Evolutionary conservation across 2,329 filamentous ascomycete species (phyloP).

Genomic region (Cryphonectria nitschkei): DNA sequence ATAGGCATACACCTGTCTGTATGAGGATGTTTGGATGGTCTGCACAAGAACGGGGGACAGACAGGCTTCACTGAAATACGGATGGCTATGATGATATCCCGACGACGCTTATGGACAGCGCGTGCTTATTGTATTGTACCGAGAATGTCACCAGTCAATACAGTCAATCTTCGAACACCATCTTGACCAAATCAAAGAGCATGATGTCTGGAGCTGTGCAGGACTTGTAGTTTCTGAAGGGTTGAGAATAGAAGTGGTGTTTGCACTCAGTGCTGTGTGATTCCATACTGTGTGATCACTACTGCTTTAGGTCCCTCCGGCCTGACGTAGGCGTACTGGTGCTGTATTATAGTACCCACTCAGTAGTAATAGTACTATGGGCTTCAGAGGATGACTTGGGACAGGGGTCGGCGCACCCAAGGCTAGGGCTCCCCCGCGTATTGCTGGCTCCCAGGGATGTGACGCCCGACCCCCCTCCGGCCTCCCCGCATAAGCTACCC

Average conservation of each 20-base stretch:
- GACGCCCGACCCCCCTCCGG: no score
- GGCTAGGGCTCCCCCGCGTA: background rate
- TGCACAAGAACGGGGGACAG: background rate
- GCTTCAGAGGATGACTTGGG: background rate
- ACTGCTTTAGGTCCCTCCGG: background rate
- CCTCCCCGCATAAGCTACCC: slow-evolving; percentile 12
- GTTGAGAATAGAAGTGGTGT: background rate
- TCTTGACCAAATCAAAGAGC: background rate
- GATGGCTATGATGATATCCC: slow-evolving; percentile 28
- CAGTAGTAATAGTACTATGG: background rate
- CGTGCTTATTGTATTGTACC: slow-evolving; percentile 13
- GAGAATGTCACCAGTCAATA: slow-evolving; percentile 3
- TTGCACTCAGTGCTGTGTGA: no score
- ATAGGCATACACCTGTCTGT: background rate
- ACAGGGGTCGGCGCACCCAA: background rate
- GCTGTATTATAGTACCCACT: background rate
- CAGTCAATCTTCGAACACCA: background rate
- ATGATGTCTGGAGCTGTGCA: background rate
- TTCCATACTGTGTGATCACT: background rate
- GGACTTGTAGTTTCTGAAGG: background rate
- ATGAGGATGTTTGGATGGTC: background rate
- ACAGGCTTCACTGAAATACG: slow-evolving; percentile 14
- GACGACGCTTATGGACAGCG: slow-evolving; percentile 24
- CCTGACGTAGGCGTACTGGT: slow-evolving; percentile 10
- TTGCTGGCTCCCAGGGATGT: slow-evolving; percentile 5